Evolutionary conservation across 345 rosid species (phyloP), one percentile per base, ranked within the genome.

Genomic region (Populus pruinosa): DNA sequence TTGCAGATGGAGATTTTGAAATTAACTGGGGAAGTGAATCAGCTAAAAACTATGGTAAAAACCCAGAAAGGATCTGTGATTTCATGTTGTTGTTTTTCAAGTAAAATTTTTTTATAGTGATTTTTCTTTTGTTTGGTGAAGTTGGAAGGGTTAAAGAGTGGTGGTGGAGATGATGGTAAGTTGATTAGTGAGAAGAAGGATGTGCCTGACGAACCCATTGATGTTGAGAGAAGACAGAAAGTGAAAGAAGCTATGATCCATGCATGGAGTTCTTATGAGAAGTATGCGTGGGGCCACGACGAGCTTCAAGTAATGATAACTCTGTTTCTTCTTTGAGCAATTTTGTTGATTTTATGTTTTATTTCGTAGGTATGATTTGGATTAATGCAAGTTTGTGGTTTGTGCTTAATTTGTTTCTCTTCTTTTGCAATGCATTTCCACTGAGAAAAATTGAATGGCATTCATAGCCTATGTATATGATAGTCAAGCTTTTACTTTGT

Each of bases 191-290:
- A 75, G 74, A 85, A 73, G 50, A 67, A 74, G 83, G 77, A 68
- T 81, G 75, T 43, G 77, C 83, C 76, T 38, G 94, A 93, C 44
- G 88, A 91, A 79, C 97, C 94, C 17, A 75, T 88, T 61, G 95
- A 87, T 33, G 74, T 71, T 50, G 87, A 90, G 73, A 88, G 98
- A 71, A 87, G 94, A 84, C 92, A 91, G 87, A 92, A 90, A 88
- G 98, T 94, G 27, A 94, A 90, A 85, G 97, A 92, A 79, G 98
- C 99, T 50, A 96, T 96, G 99, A 67, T 91, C 74, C 98, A 96
- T 86, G 99, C 97, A 17, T 96, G 99, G 98, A 86, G 84, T 78
- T 90, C 97, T 59, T 94, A 94, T 84, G 99, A 96, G 76, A 96
- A 90, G 83, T 96, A 91, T 86, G 98, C 98, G 4, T 92, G 98